Evolutionary conservation across 345 rosid genomes (phyloP).

Genomic region (Cardamine resedifolia): DNA sequence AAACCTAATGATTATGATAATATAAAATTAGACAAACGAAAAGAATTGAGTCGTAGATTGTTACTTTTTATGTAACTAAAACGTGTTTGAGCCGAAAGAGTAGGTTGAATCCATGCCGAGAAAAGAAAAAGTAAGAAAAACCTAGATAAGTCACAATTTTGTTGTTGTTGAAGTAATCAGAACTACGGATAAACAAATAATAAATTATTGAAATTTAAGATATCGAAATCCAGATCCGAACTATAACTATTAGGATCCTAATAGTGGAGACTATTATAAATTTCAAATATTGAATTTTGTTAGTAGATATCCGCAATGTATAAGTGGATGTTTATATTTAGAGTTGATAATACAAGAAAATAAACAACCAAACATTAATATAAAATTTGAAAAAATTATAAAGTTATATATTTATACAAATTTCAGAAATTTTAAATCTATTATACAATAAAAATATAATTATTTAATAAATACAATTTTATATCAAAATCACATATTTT

Average conservation of each 20-base stretch:
- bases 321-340: too few relatives aligned
- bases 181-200: background rate
- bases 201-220: background rate
- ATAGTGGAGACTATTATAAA: too few relatives aligned
- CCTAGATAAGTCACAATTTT: background rate
- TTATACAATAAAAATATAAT: too few relatives aligned
- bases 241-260: background rate
- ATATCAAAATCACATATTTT: too few relatives aligned
- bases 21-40: constrained; percentile 20
- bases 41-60: background rate
- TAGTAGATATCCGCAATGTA: too few relatives aligned
- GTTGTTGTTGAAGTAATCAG: background rate
- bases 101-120: constrained; percentile 10
- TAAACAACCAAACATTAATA: too few relatives aligned
- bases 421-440: too few relatives aligned
- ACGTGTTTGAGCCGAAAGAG: constrained; percentile 29
- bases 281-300: too few relatives aligned
- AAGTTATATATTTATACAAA: too few relatives aligned
- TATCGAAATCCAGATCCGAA: background rate
- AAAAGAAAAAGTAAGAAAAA: background rate
- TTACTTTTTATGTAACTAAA: background rate
- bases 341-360: too few relatives aligned
- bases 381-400: too few relatives aligned
- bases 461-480: too few relatives aligned
- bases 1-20: background rate